A percentile compares a stretch with the other conserved stretches of the same genome.
These are phyloP conservation scores for Acorus calamus DNA, from an alignment of 106 monocot genomes.

Conservation along the genomic window DNA sequence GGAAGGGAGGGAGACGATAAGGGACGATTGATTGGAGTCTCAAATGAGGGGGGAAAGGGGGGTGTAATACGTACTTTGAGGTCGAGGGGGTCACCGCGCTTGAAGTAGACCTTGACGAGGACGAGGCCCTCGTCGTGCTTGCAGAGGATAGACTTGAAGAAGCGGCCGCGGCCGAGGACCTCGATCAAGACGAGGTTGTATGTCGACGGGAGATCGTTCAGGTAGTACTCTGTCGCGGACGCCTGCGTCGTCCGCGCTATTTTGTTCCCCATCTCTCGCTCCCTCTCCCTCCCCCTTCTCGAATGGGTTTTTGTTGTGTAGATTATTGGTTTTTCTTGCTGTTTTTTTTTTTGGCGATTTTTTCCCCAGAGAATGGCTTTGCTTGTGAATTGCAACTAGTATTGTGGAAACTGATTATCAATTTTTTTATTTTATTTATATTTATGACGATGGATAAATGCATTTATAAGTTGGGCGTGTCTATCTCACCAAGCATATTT, in stretches of 20 bases:
- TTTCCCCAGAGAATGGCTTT: too few species aligned
- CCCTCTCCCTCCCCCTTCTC: not conserved
- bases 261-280: conserved; percentile 82
- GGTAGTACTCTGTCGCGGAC: conserved; percentile 94
- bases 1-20: not conserved
- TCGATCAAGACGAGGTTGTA: conserved; percentile 92
- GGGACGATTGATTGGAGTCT: not conserved
- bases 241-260: conserved; percentile 94
- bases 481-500: too few species aligned
- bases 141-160: conserved; percentile 93
- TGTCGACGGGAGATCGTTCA: conserved; percentile 90
- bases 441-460: too few species aligned
- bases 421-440: too few species aligned
- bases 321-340: too few species aligned
- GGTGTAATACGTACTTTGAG: conserved; percentile 45
- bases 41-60: not conserved
- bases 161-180: conserved; percentile 70
- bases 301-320: not conserved
- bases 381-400: too few species aligned
- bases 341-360: too few species aligned
- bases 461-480: too few species aligned
- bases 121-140: conserved; percentile 98
- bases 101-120: conserved; percentile 98
- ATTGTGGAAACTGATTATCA: too few species aligned
- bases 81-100: conserved; percentile 86